Percentiles rank a stretch among this genome's conserved stretches.
Evolutionary conservation across 768 basidiomycete genomes (phyloP).

Genomic region (Kwoniella dejecticola): DNA sequence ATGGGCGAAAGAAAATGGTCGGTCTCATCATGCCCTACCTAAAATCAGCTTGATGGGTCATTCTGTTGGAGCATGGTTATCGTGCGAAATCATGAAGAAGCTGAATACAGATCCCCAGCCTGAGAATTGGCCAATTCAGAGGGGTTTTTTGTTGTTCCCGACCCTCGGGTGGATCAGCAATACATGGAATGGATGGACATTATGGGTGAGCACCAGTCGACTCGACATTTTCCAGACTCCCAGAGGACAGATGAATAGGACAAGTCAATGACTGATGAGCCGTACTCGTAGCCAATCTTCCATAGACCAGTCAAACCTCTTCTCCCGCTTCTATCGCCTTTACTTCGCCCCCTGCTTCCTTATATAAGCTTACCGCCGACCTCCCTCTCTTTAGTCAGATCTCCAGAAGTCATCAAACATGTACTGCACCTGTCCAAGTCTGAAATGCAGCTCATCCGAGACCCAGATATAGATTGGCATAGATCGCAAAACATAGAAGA

Average conservation of each 20-base stretch:
- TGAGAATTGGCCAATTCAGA: slow-evolving; percentile 49
- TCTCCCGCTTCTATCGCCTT: slow-evolving; percentile 57
- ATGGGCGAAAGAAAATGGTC: slow-evolving; percentile 27
- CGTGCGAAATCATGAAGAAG: slow-evolving; percentile 61
- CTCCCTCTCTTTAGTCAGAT: slow-evolving; percentile 60
- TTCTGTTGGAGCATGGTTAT: slow-evolving; percentile 73
- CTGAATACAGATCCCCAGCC: slow-evolving; percentile 1
- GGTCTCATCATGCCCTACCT: slow-evolving; percentile 1
- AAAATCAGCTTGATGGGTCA: slow-evolving; percentile 58
- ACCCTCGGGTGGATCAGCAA: slow-evolving; percentile 66
- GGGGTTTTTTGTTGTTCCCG: slow-evolving; percentile 69
- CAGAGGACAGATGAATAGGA: too few species aligned
- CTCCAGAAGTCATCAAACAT: slow-evolving; percentile 62
- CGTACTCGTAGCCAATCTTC: slow-evolving; percentile 60
- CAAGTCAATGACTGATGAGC: slow-evolving; percentile 54
- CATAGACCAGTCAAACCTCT: slow-evolving; percentile 58
- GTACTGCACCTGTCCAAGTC: slow-evolving; percentile 67
- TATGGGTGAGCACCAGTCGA: slow-evolving; percentile 60
- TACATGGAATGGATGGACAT: slow-evolving; percentile 66
- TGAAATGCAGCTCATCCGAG: slow-evolving; percentile 67
- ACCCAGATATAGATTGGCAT: slow-evolving; percentile 61
- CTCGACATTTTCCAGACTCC: neutral
- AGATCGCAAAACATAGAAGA: slow-evolving; percentile 33
- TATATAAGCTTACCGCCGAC: slow-evolving; percentile 56
- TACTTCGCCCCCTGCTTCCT: slow-evolving; percentile 60